Evolutionary conservation across 1,139 yeast species (phyloP).

Genomic region (Schizosaccharomyces versatilis): DNA sequence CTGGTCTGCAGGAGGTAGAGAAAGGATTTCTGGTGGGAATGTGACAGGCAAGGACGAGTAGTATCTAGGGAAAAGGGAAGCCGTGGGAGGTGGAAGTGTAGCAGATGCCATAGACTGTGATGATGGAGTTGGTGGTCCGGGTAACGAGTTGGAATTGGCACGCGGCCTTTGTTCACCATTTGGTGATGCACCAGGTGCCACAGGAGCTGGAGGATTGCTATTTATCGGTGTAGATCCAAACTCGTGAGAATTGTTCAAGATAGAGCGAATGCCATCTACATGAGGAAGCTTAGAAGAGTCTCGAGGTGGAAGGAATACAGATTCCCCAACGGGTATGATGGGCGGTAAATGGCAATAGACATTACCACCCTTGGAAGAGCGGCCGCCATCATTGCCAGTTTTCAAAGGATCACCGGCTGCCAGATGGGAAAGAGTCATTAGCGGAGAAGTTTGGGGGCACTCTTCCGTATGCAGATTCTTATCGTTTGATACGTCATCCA

Average conservation of each 20-base stretch:
- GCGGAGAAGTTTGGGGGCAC: not conserved
- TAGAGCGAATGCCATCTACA: not conserved
- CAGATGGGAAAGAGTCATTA: not conserved
- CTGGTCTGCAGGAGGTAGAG: not conserved
- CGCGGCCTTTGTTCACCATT: not conserved
- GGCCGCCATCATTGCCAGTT: not conserved
- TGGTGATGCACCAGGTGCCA: not conserved
- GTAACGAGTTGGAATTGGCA: not conserved
- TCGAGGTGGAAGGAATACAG: not conserved
- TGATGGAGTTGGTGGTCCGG: not conserved
- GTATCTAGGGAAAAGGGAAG: no score
- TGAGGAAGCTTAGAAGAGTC: not conserved
- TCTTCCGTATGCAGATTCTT: not conserved
- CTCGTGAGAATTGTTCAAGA: not conserved
- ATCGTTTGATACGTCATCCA: not conserved
- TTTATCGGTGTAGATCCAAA: not conserved
- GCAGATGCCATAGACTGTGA: not conserved
- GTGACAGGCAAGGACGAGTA: not conserved
- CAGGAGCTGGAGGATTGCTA: not conserved
- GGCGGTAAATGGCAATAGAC: constrained; percentile 1
- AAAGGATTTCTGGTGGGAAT: constrained; percentile 1
- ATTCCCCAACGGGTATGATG: not conserved
- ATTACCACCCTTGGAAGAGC: not conserved
- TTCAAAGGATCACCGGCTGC: constrained; percentile 2
- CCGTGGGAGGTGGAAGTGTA: not conserved